Evolutionary conservation across 176 grass and related monocot species (phyloP).

Genomic region (Tillandsia fasciculata): DNA sequence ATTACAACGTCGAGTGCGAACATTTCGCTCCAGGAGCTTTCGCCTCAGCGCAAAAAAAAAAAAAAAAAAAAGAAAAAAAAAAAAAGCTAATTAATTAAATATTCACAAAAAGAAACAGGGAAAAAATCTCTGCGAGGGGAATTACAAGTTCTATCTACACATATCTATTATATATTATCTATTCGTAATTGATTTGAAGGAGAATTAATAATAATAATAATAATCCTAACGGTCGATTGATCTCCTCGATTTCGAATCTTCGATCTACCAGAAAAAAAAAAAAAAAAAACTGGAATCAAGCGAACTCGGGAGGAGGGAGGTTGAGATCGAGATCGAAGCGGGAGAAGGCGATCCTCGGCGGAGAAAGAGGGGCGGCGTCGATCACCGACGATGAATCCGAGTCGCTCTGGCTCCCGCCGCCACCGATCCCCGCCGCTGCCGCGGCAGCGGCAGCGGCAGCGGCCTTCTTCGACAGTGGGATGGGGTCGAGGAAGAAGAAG

Average conservation of each 20-base stretch:
- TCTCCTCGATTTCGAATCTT: background rate
- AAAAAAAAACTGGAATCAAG: background rate
- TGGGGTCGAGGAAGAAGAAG: constrained; percentile 1
- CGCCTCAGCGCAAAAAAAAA: too few species aligned
- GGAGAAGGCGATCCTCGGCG: background rate
- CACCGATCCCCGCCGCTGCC: background rate
- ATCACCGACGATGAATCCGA: constrained; percentile 4
- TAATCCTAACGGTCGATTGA: background rate
- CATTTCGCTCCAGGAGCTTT: too few species aligned
- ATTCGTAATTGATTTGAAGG: background rate
- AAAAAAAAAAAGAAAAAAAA: too few species aligned
- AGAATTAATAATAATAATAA: background rate
- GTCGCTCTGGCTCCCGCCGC: constrained; percentile 2
- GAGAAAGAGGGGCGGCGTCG: background rate
- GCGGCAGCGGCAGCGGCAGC: background rate
- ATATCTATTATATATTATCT: background rate
- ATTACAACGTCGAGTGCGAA: too few species aligned
- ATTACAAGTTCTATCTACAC: too few species aligned
- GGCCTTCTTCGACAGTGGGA: background rate
- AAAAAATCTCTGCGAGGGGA: too few species aligned
- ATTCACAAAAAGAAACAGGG: too few species aligned
- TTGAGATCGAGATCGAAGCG: constrained; percentile 14
- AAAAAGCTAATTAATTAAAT: too few species aligned
- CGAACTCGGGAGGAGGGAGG: constrained; percentile 4
- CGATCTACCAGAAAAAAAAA: too few species aligned